Evolutionary conservation across 179 eudicot genomes (phyloP), one percentile per base, ranked within the genome.

Genomic region (Beta lomatogona): DNA sequence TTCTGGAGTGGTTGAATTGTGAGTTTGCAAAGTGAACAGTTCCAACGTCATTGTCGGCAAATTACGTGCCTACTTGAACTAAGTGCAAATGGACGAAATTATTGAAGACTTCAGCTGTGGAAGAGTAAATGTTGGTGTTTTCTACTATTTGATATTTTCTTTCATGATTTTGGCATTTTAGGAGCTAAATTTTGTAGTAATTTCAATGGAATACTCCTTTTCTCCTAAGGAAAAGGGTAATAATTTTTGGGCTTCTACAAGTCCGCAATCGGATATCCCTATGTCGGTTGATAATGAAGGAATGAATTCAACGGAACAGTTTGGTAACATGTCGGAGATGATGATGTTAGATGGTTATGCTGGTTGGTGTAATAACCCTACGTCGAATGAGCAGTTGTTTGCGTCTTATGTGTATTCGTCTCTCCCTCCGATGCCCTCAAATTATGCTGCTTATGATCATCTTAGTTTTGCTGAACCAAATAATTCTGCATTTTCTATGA

Each of bases 281-380:
- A 41, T 83, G 13, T 70, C 75, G 3, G 76, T 79, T 15, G 91
- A 88, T 84, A 75, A 79, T 16, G 80, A 75, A 70, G 14, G 50
- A 18, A 36, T 75, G 50, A 75, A 75, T 54, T 57, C 66, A 4
- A 31, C 66, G 3, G 77, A 75, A 57, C 86, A 79, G 21, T 84
- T 84, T 80, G 82, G 31, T 25, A 84, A 59, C 75, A 86, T 81
- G 68, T 78, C 86, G 3, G 97, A 91, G 54, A 72, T 88, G 77
- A 86, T 91, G 91, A 87, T 77, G 65, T 84, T 92, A 13, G 98
- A 93, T 75, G 50, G 82, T 59, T 90, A 82, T 87, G 81, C 85
- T 74, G 94, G 90, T 77, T 94, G 98, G 98, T 88, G 91, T 77
- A 80, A 22, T 74, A 91, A 90, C 79, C 93, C 93, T 41, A 79